Evolutionary conservation across 305 asterid species (phyloP), one percentile per base, ranked within the genome.

Genomic region (Fraxinus velutina): DNA sequence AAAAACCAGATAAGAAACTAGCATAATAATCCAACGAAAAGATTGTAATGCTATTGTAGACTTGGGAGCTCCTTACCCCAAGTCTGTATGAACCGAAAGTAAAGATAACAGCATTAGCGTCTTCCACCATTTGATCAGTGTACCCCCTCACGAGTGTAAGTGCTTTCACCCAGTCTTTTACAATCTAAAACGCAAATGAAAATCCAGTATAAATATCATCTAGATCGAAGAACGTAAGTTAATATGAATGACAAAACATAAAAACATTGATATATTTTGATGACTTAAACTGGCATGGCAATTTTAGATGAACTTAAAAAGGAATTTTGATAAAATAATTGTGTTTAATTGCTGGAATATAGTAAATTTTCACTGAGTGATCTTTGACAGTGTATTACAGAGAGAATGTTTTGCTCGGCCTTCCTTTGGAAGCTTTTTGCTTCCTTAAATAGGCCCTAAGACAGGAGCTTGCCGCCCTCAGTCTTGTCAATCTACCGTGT

Each of bases 61-160:
- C 8, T 68, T 68, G 5, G 47, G 78, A 80, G 83, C 62, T 80
- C 71, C 91, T 89, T 88, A 95, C 99, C 86, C 99, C 99, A 34
- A 96, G 97, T 64, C 97, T 88, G 84, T 96, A 94, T 82, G 99
- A 96, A 84, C 99, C 99, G 86, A 94, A 96, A 27, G 99, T 96
- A 62, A 91, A 88, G 75, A 96, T 88, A 60, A 90, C 90, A n/a
- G 98, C 97, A 85, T 93, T 96, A 81, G 99, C 98, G 81, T 92
- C 98, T 89, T 93, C 94, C 83, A 93, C 97, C 93, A 92, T 91
- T 87, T 94, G 97, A 76, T 93, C 98, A 37, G 92, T 90, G 86
- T 93, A 94, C 21, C 98, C 99, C 86, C 86, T 89, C 87, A 89
- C 37, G 55, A 92, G 92, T 44, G 98, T 93, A 79, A 93, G 88